Evolutionary conservation across 805 yeast genomes (phyloP).

Genomic region (Candida ascalaphidarum): DNA sequence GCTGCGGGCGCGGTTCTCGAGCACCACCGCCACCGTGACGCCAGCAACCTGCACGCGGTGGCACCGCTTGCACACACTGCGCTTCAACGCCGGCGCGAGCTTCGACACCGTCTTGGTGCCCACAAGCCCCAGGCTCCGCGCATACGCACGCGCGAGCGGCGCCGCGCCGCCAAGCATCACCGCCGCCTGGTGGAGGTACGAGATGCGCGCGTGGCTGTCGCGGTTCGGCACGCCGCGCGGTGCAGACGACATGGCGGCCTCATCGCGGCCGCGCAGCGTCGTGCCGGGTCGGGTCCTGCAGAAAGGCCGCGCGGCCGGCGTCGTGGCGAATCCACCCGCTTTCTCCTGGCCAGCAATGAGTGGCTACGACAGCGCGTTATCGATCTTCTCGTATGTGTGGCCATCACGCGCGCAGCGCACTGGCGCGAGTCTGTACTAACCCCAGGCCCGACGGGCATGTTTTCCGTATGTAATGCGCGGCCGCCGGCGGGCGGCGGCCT

Average conservation of each 20-base stretch:
- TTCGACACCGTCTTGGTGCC: constrained; percentile 62
- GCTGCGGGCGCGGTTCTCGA: constrained; percentile 35
- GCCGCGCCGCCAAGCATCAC: constrained; percentile 24
- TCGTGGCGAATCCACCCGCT: not conserved
- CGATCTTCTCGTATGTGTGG: constrained; percentile 80
- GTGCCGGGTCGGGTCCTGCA: too few relatives aligned
- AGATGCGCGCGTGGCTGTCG: constrained; percentile 53
- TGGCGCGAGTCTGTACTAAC: constrained; percentile 1
- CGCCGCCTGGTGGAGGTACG: constrained; percentile 53
- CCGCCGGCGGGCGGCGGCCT: too few relatives aligned
- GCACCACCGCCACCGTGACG: constrained; percentile 22
- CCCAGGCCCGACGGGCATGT: constrained; percentile 95
- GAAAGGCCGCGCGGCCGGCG: too few relatives aligned
- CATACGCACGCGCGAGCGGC: constrained; percentile 47
- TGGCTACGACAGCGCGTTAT: constrained; percentile 98
- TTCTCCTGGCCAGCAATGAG: constrained; percentile 47
- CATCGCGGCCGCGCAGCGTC: too few relatives aligned
- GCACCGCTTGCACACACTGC: constrained; percentile 66
- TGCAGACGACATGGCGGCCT: too few relatives aligned
- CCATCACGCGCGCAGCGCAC: not conserved
- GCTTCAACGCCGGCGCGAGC: constrained; percentile 55
- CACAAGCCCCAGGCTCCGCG: constrained; percentile 48
- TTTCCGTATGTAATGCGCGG: constrained; percentile 68
- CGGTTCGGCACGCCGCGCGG: constrained; percentile 40
- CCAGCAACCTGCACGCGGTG: constrained; percentile 44